Evolutionary conservation across 352 stramenopile genomes (phyloP).

Genomic region (Globisporangium spinosum): DNA sequence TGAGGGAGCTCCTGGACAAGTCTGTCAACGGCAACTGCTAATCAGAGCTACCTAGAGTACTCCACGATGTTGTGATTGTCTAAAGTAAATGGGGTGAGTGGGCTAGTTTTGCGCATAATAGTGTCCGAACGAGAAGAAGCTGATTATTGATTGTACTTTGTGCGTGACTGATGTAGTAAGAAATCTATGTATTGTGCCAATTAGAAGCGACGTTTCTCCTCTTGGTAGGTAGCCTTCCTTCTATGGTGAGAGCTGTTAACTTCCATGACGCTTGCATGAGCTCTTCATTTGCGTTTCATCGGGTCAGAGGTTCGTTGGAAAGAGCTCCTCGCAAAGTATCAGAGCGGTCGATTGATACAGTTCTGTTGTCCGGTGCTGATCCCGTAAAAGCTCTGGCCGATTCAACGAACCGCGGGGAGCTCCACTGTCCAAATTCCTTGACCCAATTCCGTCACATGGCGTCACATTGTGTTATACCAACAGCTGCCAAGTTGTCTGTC

Average conservation of each 20-base stretch:
- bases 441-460: background rate
- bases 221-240: background rate
- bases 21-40: constrained; percentile 30
- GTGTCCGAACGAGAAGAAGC: background rate
- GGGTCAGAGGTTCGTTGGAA: background rate
- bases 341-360: background rate
- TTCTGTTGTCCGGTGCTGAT: background rate
- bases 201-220: background rate
- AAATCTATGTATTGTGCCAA: constrained; percentile 14
- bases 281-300: background rate
- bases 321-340: background rate
- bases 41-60: background rate
- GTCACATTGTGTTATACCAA: constrained; percentile 3
- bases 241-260: background rate
- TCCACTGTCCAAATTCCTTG: background rate
- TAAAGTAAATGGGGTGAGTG: background rate
- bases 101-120: background rate
- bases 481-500: background rate
- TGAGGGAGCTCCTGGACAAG: constrained; percentile 38
- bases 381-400: background rate
- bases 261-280: background rate
- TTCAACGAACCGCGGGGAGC: background rate
- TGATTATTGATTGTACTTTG: constrained; percentile 9
- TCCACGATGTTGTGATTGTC: background rate
- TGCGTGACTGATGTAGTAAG: constrained; percentile 11